Evolutionary conservation across 805 yeast genomes (phyloP), one percentile per base, ranked within the genome.

Genomic region (Pichia eremophila): DNA sequence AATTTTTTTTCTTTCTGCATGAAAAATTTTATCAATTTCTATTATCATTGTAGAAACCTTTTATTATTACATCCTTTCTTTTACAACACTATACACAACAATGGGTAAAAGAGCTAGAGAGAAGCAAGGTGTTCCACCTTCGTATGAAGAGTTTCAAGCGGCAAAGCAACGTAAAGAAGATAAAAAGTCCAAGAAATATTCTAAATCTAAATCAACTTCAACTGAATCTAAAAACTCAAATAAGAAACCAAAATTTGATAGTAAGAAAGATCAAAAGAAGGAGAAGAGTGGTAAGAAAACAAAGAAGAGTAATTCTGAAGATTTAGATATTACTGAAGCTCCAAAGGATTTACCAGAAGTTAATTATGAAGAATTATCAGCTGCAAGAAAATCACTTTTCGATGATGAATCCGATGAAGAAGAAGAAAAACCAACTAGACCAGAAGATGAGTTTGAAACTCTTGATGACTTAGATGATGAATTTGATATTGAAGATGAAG

Each of bases 81-180:
- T 29, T 29, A 29, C 32, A 29, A 29, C 12, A 29, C 32, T 19
- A 19, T 19, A 19, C 22, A 19, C 22, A 4, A 29, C 31, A 19
- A 87, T 90, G 95, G 98, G 98, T 65, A 84, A 96, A 78, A 83
- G 86, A 72, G 86, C 87, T 50, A 88, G 84, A 68, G 84, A 87
- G 60, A 91, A 87, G 74, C 98, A 91, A 70, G 93, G 88, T 41
- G 85, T 77, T 50, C 98, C 98, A 56, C 96, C 96, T 35, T 63
- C 89, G 7, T 71, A 82, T 52, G 98, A 91, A 41, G 96, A 91
- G 60, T 82, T 90, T 64, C 79, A 79, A 55, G 67, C 66, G 15
- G 57, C 56, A 29, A 68, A 64, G 54, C 53, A 51, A 32, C 73
- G 75, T 52, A 77, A 69, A 58, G 72, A 68, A 46, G 63, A 60